Base-by-base conservation (phyloP, 2,329 filamentous ascomycete genomes). In the Elsinoe necatrix region DNA sequence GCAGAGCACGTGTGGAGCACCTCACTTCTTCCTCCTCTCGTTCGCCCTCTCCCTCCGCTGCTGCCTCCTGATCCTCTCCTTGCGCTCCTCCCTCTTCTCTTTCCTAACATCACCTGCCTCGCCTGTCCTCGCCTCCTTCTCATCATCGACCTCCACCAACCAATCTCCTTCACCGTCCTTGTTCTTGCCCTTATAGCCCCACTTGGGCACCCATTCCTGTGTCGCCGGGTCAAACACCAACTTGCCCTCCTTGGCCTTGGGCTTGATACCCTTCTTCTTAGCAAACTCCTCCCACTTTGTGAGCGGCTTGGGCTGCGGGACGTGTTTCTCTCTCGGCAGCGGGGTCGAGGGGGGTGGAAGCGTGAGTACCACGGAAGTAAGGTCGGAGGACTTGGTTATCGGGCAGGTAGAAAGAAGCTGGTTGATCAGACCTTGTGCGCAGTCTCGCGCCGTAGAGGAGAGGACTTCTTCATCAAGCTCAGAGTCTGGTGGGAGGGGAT, bases 251-350 rank as follows among this genome's bases (percentile, higher is more conserved):
- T 86, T 82, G 63, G 82, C 86, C 81, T 91, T 95, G 73, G 84
- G 83, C 76, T 87, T 88, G 75, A 98, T 97, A 57, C 93, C 93
- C 80, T 96, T 95, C 82, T 95, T 95, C 72, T 84, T 86, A 45
- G 93, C 93, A 75, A 98, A 98, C 67, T 86, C 83, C 77, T 95
- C 86, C 93, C 93, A 98, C 72, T 90, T 95, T 58, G 92, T 97
- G 63, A 86, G 86, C 57, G 85, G 77, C 75, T 91, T 93, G 63
- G 84, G 80, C 57, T 83, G 80, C 0, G 93, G 93, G 7, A 97
- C 77, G 8, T 89, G 89, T 73, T 98, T 97, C 75, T 96, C 91
- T 64, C 93, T 86, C 21, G 93, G 93, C 3, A 97, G 78, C 0
- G 77, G 72, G 1, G 86, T 95, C 18, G 80, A 75, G 0, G 83